Conservation (phyloP, 2,329 filamentous ascomycete species). For the Alternaria atra region DNA sequence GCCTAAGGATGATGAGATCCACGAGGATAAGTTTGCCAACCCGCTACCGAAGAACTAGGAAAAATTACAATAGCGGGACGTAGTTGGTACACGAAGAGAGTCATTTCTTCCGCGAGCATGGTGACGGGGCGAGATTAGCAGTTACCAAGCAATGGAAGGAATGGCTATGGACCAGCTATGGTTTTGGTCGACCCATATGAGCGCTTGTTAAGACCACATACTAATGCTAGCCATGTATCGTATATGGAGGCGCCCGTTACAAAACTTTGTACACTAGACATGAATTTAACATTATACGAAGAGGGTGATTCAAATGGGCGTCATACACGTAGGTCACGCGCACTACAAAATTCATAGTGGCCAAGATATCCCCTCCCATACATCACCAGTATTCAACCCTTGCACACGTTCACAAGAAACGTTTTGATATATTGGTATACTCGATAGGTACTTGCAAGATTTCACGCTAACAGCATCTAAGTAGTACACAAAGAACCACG, state of each 20-base stretch:
- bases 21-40: conserved; percentile 23
- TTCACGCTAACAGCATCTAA: background rate
- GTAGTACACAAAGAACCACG: background rate
- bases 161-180: background rate
- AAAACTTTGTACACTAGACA: background rate
- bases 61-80: background rate
- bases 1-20: conserved; percentile 13
- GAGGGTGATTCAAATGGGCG: background rate
- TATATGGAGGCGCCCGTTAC: background rate
- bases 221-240: background rate
- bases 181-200: background rate
- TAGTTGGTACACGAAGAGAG: background rate
- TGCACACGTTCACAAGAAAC: background rate
- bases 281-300: background rate
- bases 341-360: background rate
- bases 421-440: background rate
- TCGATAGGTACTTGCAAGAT: background rate
- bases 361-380: background rate
- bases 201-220: background rate
- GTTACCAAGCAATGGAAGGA: background rate
- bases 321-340: background rate
- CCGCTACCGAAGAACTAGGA: conserved; percentile 4
- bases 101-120: background rate
- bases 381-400: background rate
- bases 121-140: background rate